Base-by-base conservation (phyloP, 139 green algal species). In the Chlamydomonas sp. region DNA sequence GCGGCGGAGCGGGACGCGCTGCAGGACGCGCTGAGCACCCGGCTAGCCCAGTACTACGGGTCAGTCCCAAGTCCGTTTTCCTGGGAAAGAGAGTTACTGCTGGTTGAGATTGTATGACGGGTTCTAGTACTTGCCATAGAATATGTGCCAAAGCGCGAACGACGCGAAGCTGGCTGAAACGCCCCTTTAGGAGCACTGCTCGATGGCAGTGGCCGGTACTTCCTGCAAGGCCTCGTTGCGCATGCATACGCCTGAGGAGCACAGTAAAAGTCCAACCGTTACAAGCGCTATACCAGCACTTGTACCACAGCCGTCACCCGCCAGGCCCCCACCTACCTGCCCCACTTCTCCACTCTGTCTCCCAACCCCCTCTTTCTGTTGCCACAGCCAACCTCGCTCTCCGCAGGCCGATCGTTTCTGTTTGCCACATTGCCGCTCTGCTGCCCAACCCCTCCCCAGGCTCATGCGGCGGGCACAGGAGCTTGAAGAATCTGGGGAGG, bases 381-480 rank as follows among this genome's bases (percentile, higher is more conserved):
- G 8, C 49, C 5, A 1, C 1, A 1, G 31, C 10, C 57, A 64
- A 1, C 18, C 62, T 3, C 62, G 58, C 69, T 76, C 20, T 58
- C 7, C 17, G 2, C 20, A 76, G 18, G 18, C 9, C 17, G 4
- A 58, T 6, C 69, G 18, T 5, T 8, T 4, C 3, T 4, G 18
- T 5, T 20, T 20, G 17, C 14, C 12, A 76, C 20, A 18, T 57
- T 4, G 6, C 17, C 3, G 18, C 69, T 1, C 17, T 20, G 18
- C 18, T 10, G 18, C 69, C 64, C 79, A 59, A 14, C 64, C 79
- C 79, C 16, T 9, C 2, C 16, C 57, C 80, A 86, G 81, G 59
- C 69, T 86, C 18, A 69, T 78, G 69, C 81, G 81, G 7, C 6
- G 18, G 9, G 81, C 59, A 0, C 69, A 79, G 18, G 81, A 86